Evolutionary conservation across 2,329 filamentous ascomycete genomes (phyloP), one percentile per base, ranked within the genome.

Genomic region (Teratosphaeria nubilosa): DNA sequence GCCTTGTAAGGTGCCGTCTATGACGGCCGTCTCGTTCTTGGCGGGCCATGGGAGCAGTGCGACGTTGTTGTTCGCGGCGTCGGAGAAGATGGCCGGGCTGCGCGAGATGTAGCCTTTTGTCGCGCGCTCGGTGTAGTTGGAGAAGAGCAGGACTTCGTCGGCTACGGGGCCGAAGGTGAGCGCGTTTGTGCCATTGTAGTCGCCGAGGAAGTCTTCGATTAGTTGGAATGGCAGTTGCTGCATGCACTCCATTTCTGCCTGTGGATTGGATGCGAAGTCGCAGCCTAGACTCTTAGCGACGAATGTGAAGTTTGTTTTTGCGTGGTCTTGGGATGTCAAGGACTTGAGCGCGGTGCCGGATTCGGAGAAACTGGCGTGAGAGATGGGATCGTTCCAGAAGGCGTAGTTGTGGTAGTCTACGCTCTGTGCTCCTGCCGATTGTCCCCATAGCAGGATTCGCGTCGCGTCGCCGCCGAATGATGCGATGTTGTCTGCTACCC

Each of bases 361-460:
- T 5, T 75, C 71, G 2, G 75, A 69, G 57, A 81, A 77, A 10
- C 80, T 68, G 3, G 73, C 78, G 6, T 71, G 66, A n/a, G 75
- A 73, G 25, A 82, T 82, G 5, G 80, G 77, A 50, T 82, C 77
- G 0, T 76, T 58, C 1, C 63, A 63, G 53, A 77, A 80, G 2
- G 79, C 76, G 55, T 79, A 81, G 5, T 76, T 72, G 70, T 76
- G 79, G 64, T 76, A 75, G 61, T 81, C 78, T 0, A 75, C 75
- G 0, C 73, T 67, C 2, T 66, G 11, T 70, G 61, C 59, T 0
- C 73, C 74, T 11, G 73, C 69, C 1, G 69, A 70, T 34, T 75
- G 72, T 2, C 75, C 75, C 55, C 70, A 74, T 5, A 77, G 65
- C 1, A 70, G 75, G 55, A 78, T 72, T 3, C 69, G 53, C 5